Percentiles rank a stretch among this genome's conserved stretches.
Conservation (phyloP, 108 stramenopile species). For the Nannochloropsis salina region DNA sequence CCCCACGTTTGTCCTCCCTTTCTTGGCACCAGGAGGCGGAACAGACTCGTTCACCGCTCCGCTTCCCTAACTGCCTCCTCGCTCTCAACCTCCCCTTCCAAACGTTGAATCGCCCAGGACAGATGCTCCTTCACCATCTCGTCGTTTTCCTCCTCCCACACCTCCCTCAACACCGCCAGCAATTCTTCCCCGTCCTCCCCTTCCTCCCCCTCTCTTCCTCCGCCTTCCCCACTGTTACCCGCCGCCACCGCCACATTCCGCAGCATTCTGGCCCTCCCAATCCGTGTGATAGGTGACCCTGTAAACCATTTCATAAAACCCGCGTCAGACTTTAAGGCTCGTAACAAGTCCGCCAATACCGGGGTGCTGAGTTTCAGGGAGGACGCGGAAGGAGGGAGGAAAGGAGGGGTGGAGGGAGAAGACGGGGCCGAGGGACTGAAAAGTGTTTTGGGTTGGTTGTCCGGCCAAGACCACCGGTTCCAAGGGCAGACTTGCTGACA, state of each 20-base stretch:
- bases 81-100: slow-evolving; percentile 8
- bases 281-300: neutral
- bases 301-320: neutral
- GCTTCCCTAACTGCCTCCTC: neutral
- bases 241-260: slow-evolving; percentile 3
- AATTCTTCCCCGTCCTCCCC: neutral
- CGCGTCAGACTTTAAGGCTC: neutral
- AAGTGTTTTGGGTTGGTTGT: neutral
- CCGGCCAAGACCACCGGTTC: slow-evolving; percentile 2
- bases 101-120: neutral
- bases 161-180: neutral
- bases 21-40: no score
- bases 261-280: neutral
- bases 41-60: no score
- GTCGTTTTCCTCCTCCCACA: neutral
- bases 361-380: neutral
- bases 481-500: slow-evolving; percentile 12
- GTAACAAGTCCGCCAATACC: neutral
- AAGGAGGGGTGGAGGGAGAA: neutral
- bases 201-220: neutral
- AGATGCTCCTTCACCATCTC: neutral
- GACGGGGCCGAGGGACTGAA: neutral
- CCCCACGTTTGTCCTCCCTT: no score
- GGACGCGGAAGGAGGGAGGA: neutral
- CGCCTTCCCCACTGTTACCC: neutral